Conservation (phyloP, 1,139 yeast genomes). For the Blastobotrys buckinghamii region DNA sequence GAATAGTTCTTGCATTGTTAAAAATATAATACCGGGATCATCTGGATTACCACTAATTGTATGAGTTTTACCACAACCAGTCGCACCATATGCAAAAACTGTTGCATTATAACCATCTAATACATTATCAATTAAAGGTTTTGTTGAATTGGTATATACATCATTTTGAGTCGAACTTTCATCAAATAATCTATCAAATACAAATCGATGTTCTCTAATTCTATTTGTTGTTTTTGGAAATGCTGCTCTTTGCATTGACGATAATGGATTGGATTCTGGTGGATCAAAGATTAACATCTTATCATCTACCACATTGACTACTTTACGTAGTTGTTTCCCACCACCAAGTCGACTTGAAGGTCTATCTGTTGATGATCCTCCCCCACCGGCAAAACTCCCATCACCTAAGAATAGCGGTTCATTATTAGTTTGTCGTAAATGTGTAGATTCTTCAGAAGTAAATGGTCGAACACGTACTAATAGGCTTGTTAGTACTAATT, state of each 20-base stretch:
- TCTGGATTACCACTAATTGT: conserved; percentile 75
- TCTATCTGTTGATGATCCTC: conserved; percentile 15
- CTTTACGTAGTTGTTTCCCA: conserved; percentile 45
- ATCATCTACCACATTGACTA: conserved; percentile 81
- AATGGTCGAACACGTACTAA: conserved; percentile 70
- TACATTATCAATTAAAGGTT: conserved; percentile 66
- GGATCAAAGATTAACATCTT: conserved; percentile 89
- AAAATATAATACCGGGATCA: conserved; percentile 74
- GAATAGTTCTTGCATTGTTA: conserved; percentile 74
- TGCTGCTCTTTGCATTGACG: conserved; percentile 53
- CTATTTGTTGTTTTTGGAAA: conserved; percentile 41
- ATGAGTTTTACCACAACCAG: conserved; percentile 97
- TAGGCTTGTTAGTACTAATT: neutral
- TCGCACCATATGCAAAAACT: conserved; percentile 95
- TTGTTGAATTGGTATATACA: conserved; percentile 61
- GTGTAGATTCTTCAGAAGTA: conserved; percentile 50
- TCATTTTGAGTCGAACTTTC: conserved; percentile 56
- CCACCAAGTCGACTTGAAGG: neutral
- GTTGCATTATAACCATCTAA: conserved; percentile 86
- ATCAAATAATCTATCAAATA: conserved; percentile 76
- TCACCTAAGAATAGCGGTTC: conserved; percentile 48
- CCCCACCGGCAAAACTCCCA: conserved; percentile 42
- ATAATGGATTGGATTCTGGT: conserved; percentile 64
- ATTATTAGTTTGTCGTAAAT: conserved; percentile 31
- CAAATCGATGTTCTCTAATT: conserved; percentile 70